phyloP scores from a whole-genome alignment of 1,284 basidiomycete species.

The Sanghuangporus weigelae region DNA sequence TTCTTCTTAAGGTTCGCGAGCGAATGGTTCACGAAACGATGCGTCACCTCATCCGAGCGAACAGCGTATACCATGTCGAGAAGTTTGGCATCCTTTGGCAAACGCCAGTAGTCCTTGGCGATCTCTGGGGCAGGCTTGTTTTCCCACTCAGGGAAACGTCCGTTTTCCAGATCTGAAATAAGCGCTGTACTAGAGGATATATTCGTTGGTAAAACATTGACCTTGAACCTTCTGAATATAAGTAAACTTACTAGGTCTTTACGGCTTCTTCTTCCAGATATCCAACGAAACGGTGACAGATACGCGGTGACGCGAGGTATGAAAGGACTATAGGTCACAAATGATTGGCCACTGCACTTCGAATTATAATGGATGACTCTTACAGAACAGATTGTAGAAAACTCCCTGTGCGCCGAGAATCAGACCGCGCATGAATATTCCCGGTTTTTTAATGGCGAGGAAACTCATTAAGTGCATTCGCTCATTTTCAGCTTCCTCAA shows the following conservation, averaged over 20 bases:
- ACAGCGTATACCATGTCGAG: slow-evolving; percentile 89
- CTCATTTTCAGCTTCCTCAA: slow-evolving; percentile 95
- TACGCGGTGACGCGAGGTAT: slow-evolving; percentile 78
- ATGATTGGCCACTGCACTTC: slow-evolving; percentile 3
- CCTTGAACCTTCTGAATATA: not conserved
- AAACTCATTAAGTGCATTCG: slow-evolving; percentile 94
- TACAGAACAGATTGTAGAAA: slow-evolving; percentile 90
- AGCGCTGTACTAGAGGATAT: slow-evolving; percentile 57
- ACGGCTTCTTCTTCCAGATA: slow-evolving; percentile 95
- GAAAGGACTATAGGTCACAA: slow-evolving; percentile 51
- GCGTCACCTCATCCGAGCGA: slow-evolving; percentile 88
- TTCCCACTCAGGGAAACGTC: slow-evolving; percentile 84
- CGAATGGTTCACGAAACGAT: slow-evolving; percentile 91
- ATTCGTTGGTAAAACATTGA: not conserved
- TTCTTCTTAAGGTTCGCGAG: slow-evolving; percentile 77
- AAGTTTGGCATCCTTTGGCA: slow-evolving; percentile 67
- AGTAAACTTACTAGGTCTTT: slow-evolving; percentile 60
- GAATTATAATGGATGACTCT: slow-evolving; percentile 24
- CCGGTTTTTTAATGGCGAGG: slow-evolving; percentile 80
- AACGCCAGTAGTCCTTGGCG: slow-evolving; percentile 92
- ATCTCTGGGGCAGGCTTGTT: slow-evolving; percentile 78
- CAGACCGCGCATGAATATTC: slow-evolving; percentile 71
- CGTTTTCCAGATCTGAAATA: slow-evolving; percentile 82
- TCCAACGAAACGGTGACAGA: slow-evolving; percentile 94
- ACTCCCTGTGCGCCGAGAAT: slow-evolving; percentile 86